Evolutionary conservation across 257 asterid genomes (phyloP).

Genomic region (Solanum medicagineum): DNA sequence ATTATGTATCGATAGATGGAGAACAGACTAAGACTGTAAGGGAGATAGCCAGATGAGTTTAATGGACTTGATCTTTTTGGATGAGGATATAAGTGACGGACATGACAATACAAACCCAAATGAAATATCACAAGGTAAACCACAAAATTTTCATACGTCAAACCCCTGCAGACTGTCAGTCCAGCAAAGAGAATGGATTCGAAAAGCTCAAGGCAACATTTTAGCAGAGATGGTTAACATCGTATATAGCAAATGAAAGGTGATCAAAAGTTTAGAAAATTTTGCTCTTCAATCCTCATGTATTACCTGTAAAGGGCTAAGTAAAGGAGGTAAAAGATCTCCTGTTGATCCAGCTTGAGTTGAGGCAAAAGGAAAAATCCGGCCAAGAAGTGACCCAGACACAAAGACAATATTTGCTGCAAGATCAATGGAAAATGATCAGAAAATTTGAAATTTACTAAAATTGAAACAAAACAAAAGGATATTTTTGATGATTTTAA

Average conservation of each 20-base stretch:
- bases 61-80: neutral
- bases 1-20: neutral
- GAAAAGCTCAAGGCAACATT: neutral
- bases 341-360: constrained; percentile 28
- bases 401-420: constrained; percentile 72
- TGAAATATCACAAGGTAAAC: neutral
- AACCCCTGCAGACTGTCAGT: neutral
- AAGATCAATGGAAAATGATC: neutral
- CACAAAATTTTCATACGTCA: neutral
- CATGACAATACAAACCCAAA: neutral
- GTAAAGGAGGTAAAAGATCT: constrained; percentile 34
- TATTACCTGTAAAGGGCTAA: constrained; percentile 89
- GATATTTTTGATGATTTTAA: neutral
- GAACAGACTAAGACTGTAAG: neutral
- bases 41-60: neutral
- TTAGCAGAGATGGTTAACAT: neutral
- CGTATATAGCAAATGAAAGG: neutral
- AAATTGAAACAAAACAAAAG: neutral
- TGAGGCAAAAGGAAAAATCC: constrained; percentile 61
- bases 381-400: constrained; percentile 72
- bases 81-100: neutral
- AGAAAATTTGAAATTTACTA: neutral
- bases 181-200: neutral
- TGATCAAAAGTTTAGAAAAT: neutral
- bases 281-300: neutral